These are phyloP conservation scores for Apostasia ramifera DNA, from an alignment of 106 monocot genomes.

Conservation along the genomic window DNA sequence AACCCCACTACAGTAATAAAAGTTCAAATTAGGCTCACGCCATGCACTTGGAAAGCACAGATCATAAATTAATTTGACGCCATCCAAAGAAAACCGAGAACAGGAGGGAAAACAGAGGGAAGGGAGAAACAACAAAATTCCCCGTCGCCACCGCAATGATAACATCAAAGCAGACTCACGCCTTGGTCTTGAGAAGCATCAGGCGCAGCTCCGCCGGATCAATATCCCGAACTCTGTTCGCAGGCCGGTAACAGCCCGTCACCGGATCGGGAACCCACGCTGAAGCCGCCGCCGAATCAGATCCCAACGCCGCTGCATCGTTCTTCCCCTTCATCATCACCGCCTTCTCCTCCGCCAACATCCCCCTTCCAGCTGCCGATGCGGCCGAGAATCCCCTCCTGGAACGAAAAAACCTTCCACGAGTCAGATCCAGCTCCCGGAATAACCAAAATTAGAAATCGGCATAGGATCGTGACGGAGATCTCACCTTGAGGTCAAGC, in stretches of 20 bases:
- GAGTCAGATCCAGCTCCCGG: neutral
- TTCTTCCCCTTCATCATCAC: conserved; percentile 9
- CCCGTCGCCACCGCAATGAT: neutral
- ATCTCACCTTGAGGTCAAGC: neutral
- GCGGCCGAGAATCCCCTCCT: conserved; percentile 9
- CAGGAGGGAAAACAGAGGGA: too few species aligned
- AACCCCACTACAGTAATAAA: too few species aligned
- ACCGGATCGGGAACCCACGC: conserved; percentile 53
- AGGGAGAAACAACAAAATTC: too few species aligned
- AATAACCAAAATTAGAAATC: neutral
- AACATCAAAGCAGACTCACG: neutral
- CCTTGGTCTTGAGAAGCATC: conserved; percentile 12
- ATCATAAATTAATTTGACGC: too few species aligned
- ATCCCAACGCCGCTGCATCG: neutral
- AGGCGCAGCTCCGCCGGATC: conserved; percentile 43
- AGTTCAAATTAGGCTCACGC: too few species aligned
- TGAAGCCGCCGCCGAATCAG: neutral
- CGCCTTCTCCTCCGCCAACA: conserved; percentile 14
- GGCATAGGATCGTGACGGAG: neutral
- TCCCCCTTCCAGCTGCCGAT: conserved; percentile 1
- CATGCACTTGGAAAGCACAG: too few species aligned
- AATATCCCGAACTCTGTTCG: conserved; percentile 16
- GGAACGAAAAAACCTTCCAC: conserved; percentile 7
- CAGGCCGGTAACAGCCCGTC: conserved; percentile 55
- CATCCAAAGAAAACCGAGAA: too few species aligned